Evolutionary conservation across 2,329 filamentous ascomycete species (phyloP).

Genomic region (Harringtonia aguacate): DNA sequence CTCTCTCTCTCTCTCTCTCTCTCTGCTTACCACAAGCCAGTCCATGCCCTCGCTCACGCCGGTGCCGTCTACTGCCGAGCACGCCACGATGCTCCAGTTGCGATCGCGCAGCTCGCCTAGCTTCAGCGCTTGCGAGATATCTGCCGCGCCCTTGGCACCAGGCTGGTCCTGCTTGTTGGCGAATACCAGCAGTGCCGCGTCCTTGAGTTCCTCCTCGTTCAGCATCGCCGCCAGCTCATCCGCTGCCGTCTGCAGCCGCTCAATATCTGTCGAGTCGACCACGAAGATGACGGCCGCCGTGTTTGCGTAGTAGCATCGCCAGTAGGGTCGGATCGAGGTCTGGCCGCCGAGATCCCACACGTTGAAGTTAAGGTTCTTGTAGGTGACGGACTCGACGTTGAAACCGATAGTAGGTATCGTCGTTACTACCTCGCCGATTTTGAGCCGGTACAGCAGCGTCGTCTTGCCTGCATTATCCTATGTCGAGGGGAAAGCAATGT

Average conservation of each 20-base stretch:
- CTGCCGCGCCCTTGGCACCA: conserved; percentile 88
- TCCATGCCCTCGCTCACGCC: conserved; percentile 98
- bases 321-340: conserved; percentile 97
- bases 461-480: conserved; percentile 99
- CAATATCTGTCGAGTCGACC: conserved; percentile 95
- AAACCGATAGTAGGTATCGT: conserved; percentile 99
- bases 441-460: conserved; percentile 88
- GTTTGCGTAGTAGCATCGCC: conserved; percentile 99
- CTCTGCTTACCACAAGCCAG: conserved; percentile 72
- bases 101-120: conserved; percentile 86
- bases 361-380: conserved; percentile 97
- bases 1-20: not conserved
- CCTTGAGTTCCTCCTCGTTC: conserved; percentile 91
- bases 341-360: conserved; percentile 98
- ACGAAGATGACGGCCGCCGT: conserved; percentile 98
- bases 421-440: conserved; percentile 98
- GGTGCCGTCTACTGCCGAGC: conserved; percentile 88
- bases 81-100: conserved; percentile 99
- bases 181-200: conserved; percentile 86
- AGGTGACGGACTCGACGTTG: conserved; percentile 97
- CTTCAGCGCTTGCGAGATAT: conserved; percentile 88
- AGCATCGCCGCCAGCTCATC: conserved; percentile 93
- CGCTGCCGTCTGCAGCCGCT: conserved; percentile 81
- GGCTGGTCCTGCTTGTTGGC: conserved; percentile 99
- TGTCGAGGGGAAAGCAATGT: conserved; percentile 6